Percentiles rank a stretch among this genome's conserved stretches.
Evolutionary conservation across 768 basidiomycete species (phyloP).

Genomic region (Boletus reticulatus): DNA sequence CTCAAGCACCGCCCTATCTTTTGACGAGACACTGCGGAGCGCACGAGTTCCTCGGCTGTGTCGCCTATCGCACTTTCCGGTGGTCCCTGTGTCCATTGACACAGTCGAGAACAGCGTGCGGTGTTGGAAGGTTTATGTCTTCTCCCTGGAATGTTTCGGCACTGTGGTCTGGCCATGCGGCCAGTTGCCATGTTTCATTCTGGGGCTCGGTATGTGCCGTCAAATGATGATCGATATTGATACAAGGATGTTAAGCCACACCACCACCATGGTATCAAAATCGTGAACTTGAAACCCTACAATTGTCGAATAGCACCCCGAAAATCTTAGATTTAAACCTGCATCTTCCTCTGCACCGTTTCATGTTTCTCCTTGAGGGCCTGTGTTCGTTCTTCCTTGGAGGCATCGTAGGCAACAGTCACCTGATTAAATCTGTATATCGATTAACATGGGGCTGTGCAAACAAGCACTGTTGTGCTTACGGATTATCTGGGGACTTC

Average conservation of each 20-base stretch:
- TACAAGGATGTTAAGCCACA: not conserved
- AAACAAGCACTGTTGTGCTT: constrained; percentile 25
- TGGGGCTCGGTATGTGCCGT: not conserved
- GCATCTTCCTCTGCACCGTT: constrained; percentile 64
- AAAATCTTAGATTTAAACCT: constrained; percentile 30
- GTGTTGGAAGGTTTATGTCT: constrained; percentile 6
- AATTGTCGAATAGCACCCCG: not conserved
- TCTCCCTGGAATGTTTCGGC: constrained; percentile 15
- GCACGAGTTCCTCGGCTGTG: constrained; percentile 16
- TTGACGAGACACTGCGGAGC: constrained; percentile 2
- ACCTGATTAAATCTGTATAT: constrained; percentile 76
- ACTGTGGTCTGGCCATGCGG: no score
- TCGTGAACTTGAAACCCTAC: not conserved
- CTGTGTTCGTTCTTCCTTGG: constrained; percentile 81
- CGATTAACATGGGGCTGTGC: constrained; percentile 7
- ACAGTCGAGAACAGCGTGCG: constrained; percentile 1
- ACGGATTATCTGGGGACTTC: constrained; percentile 96
- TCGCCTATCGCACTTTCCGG: constrained; percentile 2
- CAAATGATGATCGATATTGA: constrained; percentile 6
- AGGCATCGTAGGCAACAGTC: constrained; percentile 76
- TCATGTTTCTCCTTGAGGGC: constrained; percentile 69
- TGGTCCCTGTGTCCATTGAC: constrained; percentile 11
- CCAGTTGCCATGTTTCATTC: constrained; percentile 13
- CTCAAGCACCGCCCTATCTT: not conserved
- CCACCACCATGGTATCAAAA: constrained; percentile 6